These are phyloP conservation scores for Aspergillus nomiae DNA, from an alignment of 2,329 filamentous ascomycete species.

Conservation along the genomic window DNA sequence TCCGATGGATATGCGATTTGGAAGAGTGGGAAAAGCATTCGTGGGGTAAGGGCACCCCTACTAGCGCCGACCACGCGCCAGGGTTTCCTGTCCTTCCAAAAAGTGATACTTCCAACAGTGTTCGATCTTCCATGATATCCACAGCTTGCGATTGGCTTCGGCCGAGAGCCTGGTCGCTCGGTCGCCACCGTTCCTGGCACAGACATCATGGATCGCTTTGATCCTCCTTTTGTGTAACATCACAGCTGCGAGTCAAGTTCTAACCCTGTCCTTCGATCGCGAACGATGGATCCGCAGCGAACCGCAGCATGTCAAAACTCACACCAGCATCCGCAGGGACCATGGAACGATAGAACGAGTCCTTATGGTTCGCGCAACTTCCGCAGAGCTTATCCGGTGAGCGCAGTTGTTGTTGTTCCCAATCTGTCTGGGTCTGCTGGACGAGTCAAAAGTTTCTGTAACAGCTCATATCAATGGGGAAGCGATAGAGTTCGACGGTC, in stretches of 20 bases:
- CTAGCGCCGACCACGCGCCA: neutral
- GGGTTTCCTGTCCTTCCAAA: neutral
- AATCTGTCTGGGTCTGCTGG: neutral
- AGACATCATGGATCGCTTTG: neutral
- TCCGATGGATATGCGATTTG: conserved; percentile 6
- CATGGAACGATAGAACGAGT: neutral
- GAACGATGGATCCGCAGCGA: conserved; percentile 1
- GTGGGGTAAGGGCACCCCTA: neutral
- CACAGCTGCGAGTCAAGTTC: neutral
- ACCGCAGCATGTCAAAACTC: neutral
- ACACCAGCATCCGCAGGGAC: neutral
- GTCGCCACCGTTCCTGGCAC: neutral
- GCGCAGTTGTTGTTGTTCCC: neutral
- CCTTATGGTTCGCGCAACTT: conserved; percentile 3
- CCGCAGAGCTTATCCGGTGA: neutral
- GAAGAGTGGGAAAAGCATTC: neutral
- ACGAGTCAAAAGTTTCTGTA: neutral
- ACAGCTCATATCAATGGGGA: conserved; percentile 1
- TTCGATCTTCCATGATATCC: neutral
- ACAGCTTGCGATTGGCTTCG: neutral
- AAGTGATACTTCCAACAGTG: neutral
- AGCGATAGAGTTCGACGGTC: neutral
- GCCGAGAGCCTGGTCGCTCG: neutral
- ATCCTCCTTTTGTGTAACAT: neutral
- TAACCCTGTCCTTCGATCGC: neutral